Evolutionary conservation across 2,329 filamentous ascomycete genomes (phyloP).

Genomic region (Diaporthe batatas): DNA sequence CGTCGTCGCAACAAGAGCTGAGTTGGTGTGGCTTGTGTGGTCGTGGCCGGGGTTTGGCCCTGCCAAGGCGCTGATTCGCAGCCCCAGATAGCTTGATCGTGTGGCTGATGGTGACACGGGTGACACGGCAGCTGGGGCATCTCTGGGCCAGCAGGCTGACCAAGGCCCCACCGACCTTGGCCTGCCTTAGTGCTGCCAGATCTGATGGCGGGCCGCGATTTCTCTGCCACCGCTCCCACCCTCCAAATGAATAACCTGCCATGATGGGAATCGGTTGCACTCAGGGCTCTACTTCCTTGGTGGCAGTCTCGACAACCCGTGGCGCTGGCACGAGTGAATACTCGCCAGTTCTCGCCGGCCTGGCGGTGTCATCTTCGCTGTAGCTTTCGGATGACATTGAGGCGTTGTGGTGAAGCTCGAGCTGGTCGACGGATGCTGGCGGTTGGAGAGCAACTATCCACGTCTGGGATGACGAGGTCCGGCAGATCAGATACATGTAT

Average conservation of each 20-base stretch:
- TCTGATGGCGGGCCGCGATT: slow-evolving; percentile 21
- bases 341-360: neutral
- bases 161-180: neutral
- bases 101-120: slow-evolving; percentile 13
- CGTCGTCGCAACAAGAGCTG: neutral
- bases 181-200: slow-evolving; percentile 25
- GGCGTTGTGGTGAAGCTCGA: too few species aligned
- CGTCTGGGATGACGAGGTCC: neutral
- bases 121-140: neutral
- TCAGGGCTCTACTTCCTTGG: neutral
- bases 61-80: slow-evolving; percentile 25
- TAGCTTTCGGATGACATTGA: too few species aligned
- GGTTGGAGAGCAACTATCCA: neutral
- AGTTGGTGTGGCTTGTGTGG: slow-evolving; percentile 13
- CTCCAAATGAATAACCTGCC: neutral
- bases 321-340: neutral
- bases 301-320: neutral
- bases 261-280: neutral
- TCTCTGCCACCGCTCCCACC: neutral
- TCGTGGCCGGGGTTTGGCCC: neutral
- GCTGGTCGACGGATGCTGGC: neutral
- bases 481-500: neutral
- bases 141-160: neutral
- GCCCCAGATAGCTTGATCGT: slow-evolving; percentile 26
- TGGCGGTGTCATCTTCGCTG: neutral